Conservation (phyloP, 1,284 basidiomycete species). For the Volvariella surrecta region DNA sequence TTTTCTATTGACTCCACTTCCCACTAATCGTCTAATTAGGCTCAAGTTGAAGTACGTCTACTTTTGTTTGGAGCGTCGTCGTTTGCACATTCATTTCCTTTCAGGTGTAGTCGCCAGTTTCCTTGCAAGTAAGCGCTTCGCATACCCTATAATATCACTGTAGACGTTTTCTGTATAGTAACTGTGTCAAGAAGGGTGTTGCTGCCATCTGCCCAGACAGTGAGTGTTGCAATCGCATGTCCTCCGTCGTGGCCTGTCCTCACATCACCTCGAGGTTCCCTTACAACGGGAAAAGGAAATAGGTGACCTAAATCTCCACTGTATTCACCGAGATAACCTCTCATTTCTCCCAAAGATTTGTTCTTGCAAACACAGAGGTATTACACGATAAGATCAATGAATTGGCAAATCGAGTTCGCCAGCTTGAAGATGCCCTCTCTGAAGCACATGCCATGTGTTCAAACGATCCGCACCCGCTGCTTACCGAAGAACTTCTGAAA, state of each 20-base stretch:
- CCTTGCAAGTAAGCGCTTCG: conserved; percentile 38
- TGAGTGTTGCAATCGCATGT: conserved; percentile 15
- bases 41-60: conserved; percentile 52
- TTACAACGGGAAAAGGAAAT: conserved; percentile 68
- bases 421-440: conserved; percentile 55
- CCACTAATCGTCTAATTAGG: conserved; percentile 21
- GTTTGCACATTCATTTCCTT: conserved; percentile 5
- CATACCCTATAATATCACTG: conserved; percentile 5
- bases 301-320: conserved; percentile 28
- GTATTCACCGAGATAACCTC: conserved; percentile 2
- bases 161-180: conserved; percentile 24
- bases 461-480: conserved; percentile 41
- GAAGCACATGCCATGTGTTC: conserved; percentile 40
- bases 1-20: conserved; percentile 1
- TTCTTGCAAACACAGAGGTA: conserved; percentile 58
- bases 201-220: conserved; percentile 55
- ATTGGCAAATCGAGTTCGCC: conserved; percentile 48
- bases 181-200: conserved; percentile 62
- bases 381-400: conserved; percentile 60
- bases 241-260: conserved; percentile 8
- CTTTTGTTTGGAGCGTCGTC: conserved; percentile 8
- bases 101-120: conserved; percentile 54
- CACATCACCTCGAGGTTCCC: conserved; percentile 34
- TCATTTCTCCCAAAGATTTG: conserved; percentile 35
- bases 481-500: conserved; percentile 49